These are phyloP conservation scores for Kwoniella dendrophila DNA, from an alignment of 768 basidiomycete species.

Conservation along the genomic window DNA sequence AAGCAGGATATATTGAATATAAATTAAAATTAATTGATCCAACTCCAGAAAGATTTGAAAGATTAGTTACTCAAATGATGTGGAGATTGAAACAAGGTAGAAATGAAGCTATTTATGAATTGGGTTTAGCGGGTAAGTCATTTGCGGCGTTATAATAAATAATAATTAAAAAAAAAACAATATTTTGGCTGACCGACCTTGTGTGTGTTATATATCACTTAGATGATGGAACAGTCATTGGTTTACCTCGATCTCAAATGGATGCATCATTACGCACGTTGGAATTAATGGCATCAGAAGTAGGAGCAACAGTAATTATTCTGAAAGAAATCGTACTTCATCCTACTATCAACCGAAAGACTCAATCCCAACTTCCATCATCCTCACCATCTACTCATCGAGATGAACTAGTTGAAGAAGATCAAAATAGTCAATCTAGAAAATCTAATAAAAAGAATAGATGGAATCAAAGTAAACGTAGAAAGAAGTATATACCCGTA, in stretches of 20 bases:
- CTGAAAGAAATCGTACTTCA: constrained; percentile 71
- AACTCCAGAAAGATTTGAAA: constrained; percentile 59
- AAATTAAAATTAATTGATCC: constrained; percentile 86
- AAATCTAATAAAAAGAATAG: background rate
- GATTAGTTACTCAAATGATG: constrained; percentile 89
- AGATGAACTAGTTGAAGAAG: background rate
- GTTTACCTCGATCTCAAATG: constrained; percentile 70
- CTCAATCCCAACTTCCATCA: background rate
- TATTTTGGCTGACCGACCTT: too few species aligned
- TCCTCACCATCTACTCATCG: background rate
- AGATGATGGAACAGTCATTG: constrained; percentile 84
- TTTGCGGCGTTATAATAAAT: background rate
- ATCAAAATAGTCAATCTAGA: too few species aligned
- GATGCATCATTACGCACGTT: constrained; percentile 81
- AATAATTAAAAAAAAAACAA: too few species aligned
- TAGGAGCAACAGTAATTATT: constrained; percentile 87
- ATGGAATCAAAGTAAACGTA: background rate
- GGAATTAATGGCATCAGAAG: constrained; percentile 90
- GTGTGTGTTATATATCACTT: constrained; percentile 40
- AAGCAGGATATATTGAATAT: constrained; percentile 86
- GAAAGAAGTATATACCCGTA: background rate
- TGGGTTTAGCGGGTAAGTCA: constrained; percentile 62
- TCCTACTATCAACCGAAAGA: background rate
- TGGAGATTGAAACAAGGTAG: constrained; percentile 88
- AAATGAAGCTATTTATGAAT: constrained; percentile 79